Base-by-base conservation (phyloP, 2,329 filamentous ascomycete genomes). In the Ceratocystis alfenasii region DNA sequence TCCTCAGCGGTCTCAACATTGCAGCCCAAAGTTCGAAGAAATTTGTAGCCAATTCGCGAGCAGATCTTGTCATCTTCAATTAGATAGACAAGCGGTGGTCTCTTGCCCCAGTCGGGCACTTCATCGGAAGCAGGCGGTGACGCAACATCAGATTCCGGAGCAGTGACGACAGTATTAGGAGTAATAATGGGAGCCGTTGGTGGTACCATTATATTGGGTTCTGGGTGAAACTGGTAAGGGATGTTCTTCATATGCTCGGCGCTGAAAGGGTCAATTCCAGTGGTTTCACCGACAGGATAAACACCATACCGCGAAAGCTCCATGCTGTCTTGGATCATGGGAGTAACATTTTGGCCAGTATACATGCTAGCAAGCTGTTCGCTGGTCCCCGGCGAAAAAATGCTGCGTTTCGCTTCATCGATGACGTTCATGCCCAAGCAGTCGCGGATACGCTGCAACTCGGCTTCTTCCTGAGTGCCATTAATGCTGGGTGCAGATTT, bases 191-290 rank as follows among this genome's bases (percentile, higher is more conserved):
- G 45, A 55, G 65, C 28, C 41, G 62, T 50, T 12, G 55, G 28
- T n/a, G 62, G 50, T 5, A 62, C 62, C 55, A 65, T 59, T 41
- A 65, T 62, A 20, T 30, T 61, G 17, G 59, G 73, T 73, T 70
- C 74, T 72, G 67, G 70, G 57, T 72, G 65, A 69, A 78, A 75
- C 83, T 90, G 76, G 73, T 96, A 97, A 0, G 92, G 90, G 66
- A 96, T 95, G 73, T 95, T 96, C 77, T 93, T 86, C 72, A 96
- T 90, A 72, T 96, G 91, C 71, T 96, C 92, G 70, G 89, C 88
- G 73, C 93, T 92, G 81, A 95, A 94, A 1, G 93, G 92, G 73
- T 96, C 92, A 70, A 96, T 96, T 64, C 92, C 92, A 70, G 95
- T 89, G 0, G 87, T 94, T 69, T 91, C 86, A 20, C 92, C 92